Percentiles rank a stretch among this genome's conserved stretches.
Conservation (phyloP, 2,329 filamentous ascomycete genomes). For the Aspergillus persii region DNA sequence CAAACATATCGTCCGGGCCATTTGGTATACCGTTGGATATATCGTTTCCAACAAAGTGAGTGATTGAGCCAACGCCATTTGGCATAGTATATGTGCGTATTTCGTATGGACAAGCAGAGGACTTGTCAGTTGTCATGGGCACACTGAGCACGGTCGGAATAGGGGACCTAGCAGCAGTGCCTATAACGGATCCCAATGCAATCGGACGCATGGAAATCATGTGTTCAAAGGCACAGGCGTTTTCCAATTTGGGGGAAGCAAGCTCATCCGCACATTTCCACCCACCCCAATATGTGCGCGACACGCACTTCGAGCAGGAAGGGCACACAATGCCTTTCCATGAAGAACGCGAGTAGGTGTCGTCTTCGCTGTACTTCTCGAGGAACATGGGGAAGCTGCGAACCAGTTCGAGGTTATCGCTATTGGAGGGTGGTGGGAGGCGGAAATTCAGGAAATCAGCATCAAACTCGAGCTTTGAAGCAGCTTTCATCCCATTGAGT, state of each 20-base stretch:
- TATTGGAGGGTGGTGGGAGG: constrained; percentile 42
- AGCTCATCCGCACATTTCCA: constrained; percentile 55
- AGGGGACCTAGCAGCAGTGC: constrained; percentile 9
- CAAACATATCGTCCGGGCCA: constrained; percentile 63
- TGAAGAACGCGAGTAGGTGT: constrained; percentile 51
- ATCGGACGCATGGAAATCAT: constrained; percentile 21
- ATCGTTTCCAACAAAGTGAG: constrained; percentile 58
- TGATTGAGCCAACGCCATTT: constrained; percentile 45
- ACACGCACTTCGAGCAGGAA: constrained; percentile 59
- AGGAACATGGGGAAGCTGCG: constrained; percentile 41
- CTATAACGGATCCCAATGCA: constrained; percentile 33
- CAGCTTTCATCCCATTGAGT: constrained; percentile 34
- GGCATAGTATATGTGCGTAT: constrained; percentile 33
- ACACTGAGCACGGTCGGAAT: constrained; percentile 27
- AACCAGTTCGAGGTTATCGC: constrained; percentile 39
- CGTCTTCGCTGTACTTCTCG: constrained; percentile 33
- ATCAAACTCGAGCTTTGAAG: constrained; percentile 49
- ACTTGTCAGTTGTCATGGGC: constrained; percentile 30
- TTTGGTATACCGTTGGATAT: constrained; percentile 31
- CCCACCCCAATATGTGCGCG: constrained; percentile 58
- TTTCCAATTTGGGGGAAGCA: constrained; percentile 33
- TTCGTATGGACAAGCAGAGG: constrained; percentile 29
- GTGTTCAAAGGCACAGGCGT: constrained; percentile 50
- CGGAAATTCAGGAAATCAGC: constrained; percentile 57
- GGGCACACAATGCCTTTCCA: constrained; percentile 68